These are phyloP conservation scores for Parastagonospora nodorum DNA, from an alignment of 2,329 filamentous ascomycete species.

Conservation along the genomic window DNA sequence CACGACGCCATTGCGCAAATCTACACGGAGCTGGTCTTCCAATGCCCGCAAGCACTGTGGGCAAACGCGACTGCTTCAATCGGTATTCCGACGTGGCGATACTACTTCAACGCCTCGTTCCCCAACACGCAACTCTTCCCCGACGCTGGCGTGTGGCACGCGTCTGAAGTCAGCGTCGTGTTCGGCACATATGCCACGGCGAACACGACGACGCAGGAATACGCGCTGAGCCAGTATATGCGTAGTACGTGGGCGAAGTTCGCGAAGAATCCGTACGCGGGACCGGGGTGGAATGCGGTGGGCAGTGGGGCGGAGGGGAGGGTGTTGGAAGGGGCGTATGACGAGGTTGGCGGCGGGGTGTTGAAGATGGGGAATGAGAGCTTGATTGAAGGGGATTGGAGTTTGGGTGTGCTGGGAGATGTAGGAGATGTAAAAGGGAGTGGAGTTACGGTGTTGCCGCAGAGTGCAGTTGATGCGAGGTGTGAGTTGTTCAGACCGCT, in stretches of 20 bases:
- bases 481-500: conserved; percentile 20
- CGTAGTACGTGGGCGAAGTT: conserved; percentile 32
- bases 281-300: conserved; percentile 31
- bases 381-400: conserved; percentile 15
- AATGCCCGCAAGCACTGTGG: conserved; percentile 27
- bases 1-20: conserved; percentile 25
- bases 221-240: conserved; percentile 24
- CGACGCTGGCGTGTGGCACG: conserved; percentile 25
- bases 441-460: conserved; percentile 22
- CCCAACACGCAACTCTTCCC: conserved; percentile 22
- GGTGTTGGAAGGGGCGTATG: conserved; percentile 18
- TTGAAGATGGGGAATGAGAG: conserved; percentile 6
- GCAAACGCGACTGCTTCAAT: conserved; percentile 27
- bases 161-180: conserved; percentile 28
- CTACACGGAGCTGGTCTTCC: conserved; percentile 21
- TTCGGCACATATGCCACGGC: conserved; percentile 24
- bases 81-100: conserved; percentile 33
- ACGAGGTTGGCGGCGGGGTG: conserved; percentile 9
- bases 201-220: conserved; percentile 26
- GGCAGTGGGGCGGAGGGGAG: conserved; percentile 18
- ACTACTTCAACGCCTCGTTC: conserved; percentile 38
- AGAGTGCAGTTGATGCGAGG: conserved; percentile 16
- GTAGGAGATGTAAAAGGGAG: conserved; percentile 18
- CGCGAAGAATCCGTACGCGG: conserved; percentile 30
- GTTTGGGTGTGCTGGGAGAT: conserved; percentile 22